These are phyloP conservation scores for Fremontodendron californicum DNA, from an alignment of 345 rosid species.

Conservation along the genomic window DNA sequence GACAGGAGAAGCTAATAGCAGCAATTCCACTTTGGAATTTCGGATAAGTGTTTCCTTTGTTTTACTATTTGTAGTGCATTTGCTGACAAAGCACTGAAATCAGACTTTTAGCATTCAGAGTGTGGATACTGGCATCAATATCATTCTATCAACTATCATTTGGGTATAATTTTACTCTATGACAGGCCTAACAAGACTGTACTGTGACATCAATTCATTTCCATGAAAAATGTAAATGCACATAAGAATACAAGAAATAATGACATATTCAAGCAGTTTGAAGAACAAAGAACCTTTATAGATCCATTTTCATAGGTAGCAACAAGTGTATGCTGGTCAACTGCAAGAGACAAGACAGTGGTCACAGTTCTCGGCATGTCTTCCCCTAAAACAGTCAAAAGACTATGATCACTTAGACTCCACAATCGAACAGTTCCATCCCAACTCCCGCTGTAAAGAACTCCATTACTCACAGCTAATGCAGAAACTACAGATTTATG, in stretches of 20 bases:
- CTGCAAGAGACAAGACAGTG: slow-evolving; percentile 60
- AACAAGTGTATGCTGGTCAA: slow-evolving; percentile 44
- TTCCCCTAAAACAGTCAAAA: slow-evolving; percentile 68
- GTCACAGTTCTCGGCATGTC: slow-evolving; percentile 43
- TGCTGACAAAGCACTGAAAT: neutral
- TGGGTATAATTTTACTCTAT: neutral
- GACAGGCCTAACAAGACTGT: neutral
- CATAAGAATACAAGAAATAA: neutral
- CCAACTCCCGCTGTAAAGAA: slow-evolving; percentile 92
- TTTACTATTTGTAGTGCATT: neutral
- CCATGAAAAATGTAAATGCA: neutral
- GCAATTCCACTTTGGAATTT: neutral
- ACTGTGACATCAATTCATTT: neutral
- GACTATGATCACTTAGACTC: slow-evolving; percentile 78
- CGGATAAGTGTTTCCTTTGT: neutral
- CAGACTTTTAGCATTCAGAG: neutral
- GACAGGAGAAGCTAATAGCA: slow-evolving; percentile 9
- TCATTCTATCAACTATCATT: slow-evolving; percentile 2
- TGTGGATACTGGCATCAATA: neutral
- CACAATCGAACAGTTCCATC: slow-evolving; percentile 85
- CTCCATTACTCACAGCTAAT: slow-evolving; percentile 50
- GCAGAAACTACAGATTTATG: slow-evolving; percentile 88
- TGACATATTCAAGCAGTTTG: slow-evolving; percentile 8
- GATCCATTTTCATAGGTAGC: slow-evolving; percentile 77
- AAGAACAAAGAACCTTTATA: slow-evolving; percentile 47